Evolutionary conservation across 2,329 filamentous ascomycete species (phyloP), one percentile per base, ranked within the genome.

Genomic region (Diplodia seriata): DNA sequence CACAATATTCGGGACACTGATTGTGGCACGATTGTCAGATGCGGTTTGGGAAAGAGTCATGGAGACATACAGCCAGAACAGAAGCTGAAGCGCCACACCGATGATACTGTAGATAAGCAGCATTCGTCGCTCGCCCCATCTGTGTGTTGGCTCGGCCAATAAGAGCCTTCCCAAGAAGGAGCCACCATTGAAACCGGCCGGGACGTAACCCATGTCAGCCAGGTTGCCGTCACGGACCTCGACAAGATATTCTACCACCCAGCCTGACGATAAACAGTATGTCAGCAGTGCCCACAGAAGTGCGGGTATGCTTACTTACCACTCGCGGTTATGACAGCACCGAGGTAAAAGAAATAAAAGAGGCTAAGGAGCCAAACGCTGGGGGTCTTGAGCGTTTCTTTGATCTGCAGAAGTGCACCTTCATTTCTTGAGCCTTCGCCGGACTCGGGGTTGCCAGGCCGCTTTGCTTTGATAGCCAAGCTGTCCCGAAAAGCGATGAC

Each of bases 191-290:
- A 86, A 86, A 3, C 87, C 87, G 0, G 87, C 85, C 0, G 87
- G 85, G 0, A 90, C 84, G 63, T 90, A 90, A 0, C 87, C 88
- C 75, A 89, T 85, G 20, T 84, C 79, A 0, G 84, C 80, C 0
- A 90, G 77, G 1, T 85, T 78, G 0, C 87, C 87, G 2, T 84
- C 78, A 0, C 88, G 85, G n/a, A 87, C 85, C 2, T 83, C 81
- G 7, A 89, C 85, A 3, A 90, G 81, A 67, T 87, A 90, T 70
- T 89, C 86, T 1, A 90, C 87, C 0, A 90, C 84, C 88, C 87
- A 90, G 1, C 88, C 87, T 26, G 18, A 23, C 20, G 50, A 11
- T 3, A n/a, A 7, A 26, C 20, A 8, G 9, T 2, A 20, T 12
- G 61, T 64, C 20, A 51, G 33, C 2, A 4, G 20, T 9, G 2